Conservation (phyloP, 352 stramenopile genomes). For the Hyaloperonospora brassicae region DNA sequence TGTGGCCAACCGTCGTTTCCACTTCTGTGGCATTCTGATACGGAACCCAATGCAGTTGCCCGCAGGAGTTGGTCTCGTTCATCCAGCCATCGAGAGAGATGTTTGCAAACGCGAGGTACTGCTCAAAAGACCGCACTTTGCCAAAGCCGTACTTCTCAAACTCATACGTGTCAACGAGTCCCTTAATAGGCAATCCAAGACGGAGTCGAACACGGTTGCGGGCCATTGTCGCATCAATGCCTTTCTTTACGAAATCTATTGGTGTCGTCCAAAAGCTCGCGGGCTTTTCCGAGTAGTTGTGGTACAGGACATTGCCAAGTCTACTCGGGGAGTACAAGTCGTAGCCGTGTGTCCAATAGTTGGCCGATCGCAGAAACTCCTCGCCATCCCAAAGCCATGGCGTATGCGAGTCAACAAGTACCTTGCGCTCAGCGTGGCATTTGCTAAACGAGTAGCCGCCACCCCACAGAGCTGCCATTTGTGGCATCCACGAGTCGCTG, state of each 20-base stretch:
- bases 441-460: constrained; percentile 75
- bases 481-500: constrained; percentile 54
- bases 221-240: constrained; percentile 42
- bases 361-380: constrained; percentile 54
- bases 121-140: constrained; percentile 41
- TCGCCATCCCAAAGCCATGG: constrained; percentile 74
- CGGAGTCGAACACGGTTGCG: constrained; percentile 51
- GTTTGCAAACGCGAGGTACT: constrained; percentile 52
- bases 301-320: constrained; percentile 54
- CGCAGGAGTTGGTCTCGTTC: constrained; percentile 51
- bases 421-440: constrained; percentile 69
- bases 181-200: constrained; percentile 50
- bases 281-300: constrained; percentile 70
- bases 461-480: constrained; percentile 66
- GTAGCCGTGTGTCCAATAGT: constrained; percentile 61
- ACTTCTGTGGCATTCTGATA: constrained; percentile 48
- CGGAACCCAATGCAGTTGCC: constrained; percentile 67
- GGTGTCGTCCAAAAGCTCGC: constrained; percentile 49
- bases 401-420: constrained; percentile 69
- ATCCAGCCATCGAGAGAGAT: constrained; percentile 38
- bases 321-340: constrained; percentile 61
- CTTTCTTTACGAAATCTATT: constrained; percentile 35
- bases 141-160: constrained; percentile 55
- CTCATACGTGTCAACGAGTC: constrained; percentile 48
- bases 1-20: constrained; percentile 37